These are phyloP conservation scores for Jackrogersella minutella DNA, from an alignment of 495 filamentous ascomycete genomes.

Conservation along the genomic window DNA sequence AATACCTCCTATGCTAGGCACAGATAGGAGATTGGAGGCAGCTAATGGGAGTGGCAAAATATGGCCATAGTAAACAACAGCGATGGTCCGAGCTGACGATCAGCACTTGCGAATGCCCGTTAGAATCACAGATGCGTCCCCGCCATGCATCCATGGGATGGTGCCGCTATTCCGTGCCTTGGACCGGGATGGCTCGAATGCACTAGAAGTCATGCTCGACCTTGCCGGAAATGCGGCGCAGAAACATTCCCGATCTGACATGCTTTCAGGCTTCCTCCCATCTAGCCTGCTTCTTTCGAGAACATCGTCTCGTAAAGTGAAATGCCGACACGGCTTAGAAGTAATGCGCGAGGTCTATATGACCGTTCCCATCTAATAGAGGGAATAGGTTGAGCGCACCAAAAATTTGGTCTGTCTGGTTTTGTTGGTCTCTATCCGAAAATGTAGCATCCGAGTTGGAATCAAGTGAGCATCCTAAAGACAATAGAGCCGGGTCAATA, in stretches of 20 bases:
- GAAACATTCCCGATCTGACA: neutral
- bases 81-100: neutral
- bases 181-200: neutral
- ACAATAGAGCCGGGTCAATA: slow-evolving; percentile 40
- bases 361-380: slow-evolving; percentile 53
- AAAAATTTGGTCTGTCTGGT: slow-evolving; percentile 49
- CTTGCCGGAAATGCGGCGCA: neutral
- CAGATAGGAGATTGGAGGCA: neutral
- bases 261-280: neutral
- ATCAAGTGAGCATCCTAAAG: slow-evolving; percentile 32
- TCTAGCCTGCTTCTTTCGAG: neutral
- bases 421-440: slow-evolving; percentile 34
- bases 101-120: neutral
- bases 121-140: neutral
- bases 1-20: neutral
- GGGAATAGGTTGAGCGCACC: slow-evolving; percentile 55
- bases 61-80: neutral
- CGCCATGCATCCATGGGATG: neutral
- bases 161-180: neutral
- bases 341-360: slow-evolving; percentile 55
- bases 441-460: slow-evolving; percentile 13
- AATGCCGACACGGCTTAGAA: slow-evolving; percentile 31
- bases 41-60: neutral
- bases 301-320: neutral
- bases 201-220: slow-evolving; percentile 3